A percentile compares a stretch with the other conserved stretches of the same genome.
Evolutionary conservation across 139 green algal species (phyloP).

Genomic region (Edaphochlamys debaryana): DNA sequence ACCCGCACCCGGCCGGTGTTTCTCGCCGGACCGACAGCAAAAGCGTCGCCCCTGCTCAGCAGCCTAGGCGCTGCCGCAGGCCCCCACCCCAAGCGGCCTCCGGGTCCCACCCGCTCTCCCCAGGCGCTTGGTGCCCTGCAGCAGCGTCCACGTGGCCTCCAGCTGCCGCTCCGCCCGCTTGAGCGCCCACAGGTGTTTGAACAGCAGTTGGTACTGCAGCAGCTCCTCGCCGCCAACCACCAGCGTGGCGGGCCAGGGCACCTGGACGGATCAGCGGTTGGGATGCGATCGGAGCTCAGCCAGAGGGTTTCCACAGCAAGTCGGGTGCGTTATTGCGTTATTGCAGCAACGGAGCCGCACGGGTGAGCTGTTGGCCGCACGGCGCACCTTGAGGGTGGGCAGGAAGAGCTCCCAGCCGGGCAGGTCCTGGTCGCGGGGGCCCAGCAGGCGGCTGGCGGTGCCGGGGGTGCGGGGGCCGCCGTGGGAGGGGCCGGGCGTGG

Average conservation of each 20-base stretch:
- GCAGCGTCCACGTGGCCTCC: slow-evolving; percentile 64
- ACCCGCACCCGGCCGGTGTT: too few species aligned
- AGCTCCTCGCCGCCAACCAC: slow-evolving; percentile 79
- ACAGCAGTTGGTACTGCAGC: slow-evolving; percentile 91
- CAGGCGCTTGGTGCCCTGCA: slow-evolving; percentile 63
- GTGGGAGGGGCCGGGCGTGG: slow-evolving; percentile 3
- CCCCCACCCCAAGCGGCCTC: too few species aligned
- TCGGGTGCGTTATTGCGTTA: too few species aligned
- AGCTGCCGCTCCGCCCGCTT: slow-evolving; percentile 89
- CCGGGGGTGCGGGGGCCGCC: background rate
- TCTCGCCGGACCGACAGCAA: too few species aligned
- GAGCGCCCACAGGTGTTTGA: slow-evolving; percentile 87
- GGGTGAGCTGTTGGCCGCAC: too few species aligned
- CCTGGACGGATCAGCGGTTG: too few species aligned
- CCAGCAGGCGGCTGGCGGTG: background rate
- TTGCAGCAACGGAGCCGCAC: too few species aligned
- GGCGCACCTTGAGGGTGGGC: slow-evolving; percentile 72
- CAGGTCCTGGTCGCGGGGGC: slow-evolving; percentile 17
- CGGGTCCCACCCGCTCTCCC: slow-evolving; percentile 46
- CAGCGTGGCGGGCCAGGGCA: slow-evolving; percentile 84
- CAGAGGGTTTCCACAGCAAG: too few species aligned
- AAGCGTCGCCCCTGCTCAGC: too few species aligned
- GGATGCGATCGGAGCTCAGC: too few species aligned
- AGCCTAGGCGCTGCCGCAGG: too few species aligned
- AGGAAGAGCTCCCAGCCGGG: slow-evolving; percentile 70